phyloP scores from a whole-genome alignment of 1,284 basidiomycete species.

The Anthracocystis walkeri region DNA sequence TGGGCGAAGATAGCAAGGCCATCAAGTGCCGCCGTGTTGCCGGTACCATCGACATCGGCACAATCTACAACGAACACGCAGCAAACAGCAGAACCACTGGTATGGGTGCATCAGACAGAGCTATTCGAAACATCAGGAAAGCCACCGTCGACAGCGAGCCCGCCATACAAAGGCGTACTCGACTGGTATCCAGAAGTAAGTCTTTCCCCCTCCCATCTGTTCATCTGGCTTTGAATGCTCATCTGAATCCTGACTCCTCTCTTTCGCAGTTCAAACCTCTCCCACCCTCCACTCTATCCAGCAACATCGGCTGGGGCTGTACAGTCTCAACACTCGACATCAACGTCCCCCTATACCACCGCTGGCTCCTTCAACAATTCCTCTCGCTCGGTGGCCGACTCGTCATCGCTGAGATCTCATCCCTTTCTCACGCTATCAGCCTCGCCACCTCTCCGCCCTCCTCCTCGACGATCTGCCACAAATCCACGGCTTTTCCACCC shows the following conservation, averaged over 20 bases:
- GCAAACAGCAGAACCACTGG: slow-evolving; percentile 29
- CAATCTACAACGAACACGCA: not conserved
- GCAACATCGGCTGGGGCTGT: slow-evolving; percentile 35
- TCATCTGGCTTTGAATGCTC: too few relatives aligned
- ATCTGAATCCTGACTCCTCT: too few relatives aligned
- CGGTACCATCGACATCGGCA: not conserved
- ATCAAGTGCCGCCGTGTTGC: not conserved
- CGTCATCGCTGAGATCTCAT: slow-evolving; percentile 21
- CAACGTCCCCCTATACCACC: slow-evolving; percentile 58
- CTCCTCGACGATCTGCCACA: not conserved
- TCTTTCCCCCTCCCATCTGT: not conserved
- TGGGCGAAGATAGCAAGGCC: slow-evolving; percentile 9
- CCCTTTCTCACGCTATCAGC: slow-evolving; percentile 15
- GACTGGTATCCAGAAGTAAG: slow-evolving; percentile 62
- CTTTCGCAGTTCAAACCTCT: slow-evolving; percentile 30
- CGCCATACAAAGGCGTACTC: slow-evolving; percentile 37
- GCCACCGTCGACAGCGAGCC: not conserved
- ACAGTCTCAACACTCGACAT: slow-evolving; percentile 57
- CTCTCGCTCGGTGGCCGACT: slow-evolving; percentile 50
- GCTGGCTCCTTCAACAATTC: slow-evolving; percentile 44
- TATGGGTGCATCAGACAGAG: slow-evolving; percentile 63
- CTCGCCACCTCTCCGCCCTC: slow-evolving; percentile 3
- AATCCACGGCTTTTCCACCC: not conserved
- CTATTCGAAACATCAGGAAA: slow-evolving; percentile 21
- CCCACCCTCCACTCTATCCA: slow-evolving; percentile 16